A percentile compares a stretch with the other conserved stretches of the same genome.
Evolutionary conservation across 225 moss, liverwort and hornwort genomes (phyloP).

Genomic region (Sphagnum contortum): DNA sequence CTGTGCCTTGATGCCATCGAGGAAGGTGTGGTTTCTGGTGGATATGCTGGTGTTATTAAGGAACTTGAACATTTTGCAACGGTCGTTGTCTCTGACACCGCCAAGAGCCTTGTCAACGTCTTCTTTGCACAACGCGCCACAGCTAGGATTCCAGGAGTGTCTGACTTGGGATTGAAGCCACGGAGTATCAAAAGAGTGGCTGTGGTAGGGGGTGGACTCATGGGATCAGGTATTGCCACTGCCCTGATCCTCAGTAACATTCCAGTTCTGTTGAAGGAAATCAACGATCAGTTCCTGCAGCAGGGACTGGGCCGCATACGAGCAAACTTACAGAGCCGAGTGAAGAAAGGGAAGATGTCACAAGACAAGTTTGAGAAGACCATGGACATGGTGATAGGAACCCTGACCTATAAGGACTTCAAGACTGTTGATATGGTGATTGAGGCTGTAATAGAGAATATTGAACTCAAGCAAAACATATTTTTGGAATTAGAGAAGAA

Average conservation of each 20-base stretch:
- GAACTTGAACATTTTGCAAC: constrained; percentile 24
- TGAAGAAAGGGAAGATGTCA: constrained; percentile 90
- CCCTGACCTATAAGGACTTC: constrained; percentile 81
- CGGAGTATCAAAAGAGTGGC: constrained; percentile 70
- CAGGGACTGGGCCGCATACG: constrained; percentile 66
- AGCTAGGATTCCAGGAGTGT: constrained; percentile 80
- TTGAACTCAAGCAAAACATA: constrained; percentile 90
- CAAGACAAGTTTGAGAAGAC: constrained; percentile 77
- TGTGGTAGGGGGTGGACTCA: constrained; percentile 93
- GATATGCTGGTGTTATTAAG: constrained; percentile 81
- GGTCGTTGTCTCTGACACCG: constrained; percentile 67
- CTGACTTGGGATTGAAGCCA: constrained; percentile 78
- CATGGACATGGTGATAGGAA: constrained; percentile 62
- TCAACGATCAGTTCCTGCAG: constrained; percentile 87
- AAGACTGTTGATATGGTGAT: constrained; percentile 83
- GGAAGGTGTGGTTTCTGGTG: constrained; percentile 89
- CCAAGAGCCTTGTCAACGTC: constrained; percentile 77
- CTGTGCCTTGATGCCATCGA: constrained; percentile 83
- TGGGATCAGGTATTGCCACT: constrained; percentile 97
- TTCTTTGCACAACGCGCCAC: constrained; percentile 92
- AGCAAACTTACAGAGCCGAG: constrained; percentile 87
- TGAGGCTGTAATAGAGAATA: constrained; percentile 97
- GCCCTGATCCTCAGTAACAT: constrained; percentile 73
- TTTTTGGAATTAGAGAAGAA: constrained; percentile 79
- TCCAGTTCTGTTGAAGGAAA: constrained; percentile 82